These are phyloP conservation scores for Hypholoma fasciculare DNA, from an alignment of 768 basidiomycete species.

Conservation along the genomic window DNA sequence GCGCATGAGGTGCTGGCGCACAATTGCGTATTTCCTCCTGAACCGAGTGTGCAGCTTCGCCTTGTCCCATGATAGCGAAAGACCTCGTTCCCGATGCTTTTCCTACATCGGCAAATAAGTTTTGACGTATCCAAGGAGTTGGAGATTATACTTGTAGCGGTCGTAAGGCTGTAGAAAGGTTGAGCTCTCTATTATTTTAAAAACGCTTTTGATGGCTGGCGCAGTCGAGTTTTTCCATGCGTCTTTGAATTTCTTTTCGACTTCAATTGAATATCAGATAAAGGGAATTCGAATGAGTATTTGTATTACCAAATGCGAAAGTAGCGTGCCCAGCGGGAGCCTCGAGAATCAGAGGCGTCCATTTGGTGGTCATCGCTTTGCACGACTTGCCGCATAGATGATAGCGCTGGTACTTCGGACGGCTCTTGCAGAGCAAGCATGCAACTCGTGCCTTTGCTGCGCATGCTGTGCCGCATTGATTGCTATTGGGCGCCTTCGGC, in stretches of 20 bases:
- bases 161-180: conserved; percentile 24
- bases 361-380: conserved; percentile 20
- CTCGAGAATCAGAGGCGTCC: conserved; percentile 24
- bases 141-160: conserved; percentile 19
- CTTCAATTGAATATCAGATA: conserved; percentile 12
- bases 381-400: conserved; percentile 27
- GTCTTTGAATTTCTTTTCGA: conserved; percentile 25
- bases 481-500: conserved; percentile 18
- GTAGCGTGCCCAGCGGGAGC: conserved; percentile 23
- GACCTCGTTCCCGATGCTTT: conserved; percentile 24
- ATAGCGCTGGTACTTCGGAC: conserved; percentile 24
- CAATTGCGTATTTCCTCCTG: conserved; percentile 19
- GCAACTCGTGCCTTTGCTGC: conserved; percentile 22
- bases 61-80: conserved; percentile 33
- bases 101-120: conserved; percentile 7
- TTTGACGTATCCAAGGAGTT: no score
- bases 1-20: conserved; percentile 23
- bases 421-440: conserved; percentile 27
- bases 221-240: conserved; percentile 22
- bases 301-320: conserved; percentile 18
- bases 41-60: conserved; percentile 25
- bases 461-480: conserved; percentile 25
- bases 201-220: conserved; percentile 23
- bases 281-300: not conserved
- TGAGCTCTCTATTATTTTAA: conserved; percentile 29